Evolutionary conservation across 2,329 filamentous ascomycete genomes (phyloP).

Genomic region (Rhynchosporium secalis): DNA sequence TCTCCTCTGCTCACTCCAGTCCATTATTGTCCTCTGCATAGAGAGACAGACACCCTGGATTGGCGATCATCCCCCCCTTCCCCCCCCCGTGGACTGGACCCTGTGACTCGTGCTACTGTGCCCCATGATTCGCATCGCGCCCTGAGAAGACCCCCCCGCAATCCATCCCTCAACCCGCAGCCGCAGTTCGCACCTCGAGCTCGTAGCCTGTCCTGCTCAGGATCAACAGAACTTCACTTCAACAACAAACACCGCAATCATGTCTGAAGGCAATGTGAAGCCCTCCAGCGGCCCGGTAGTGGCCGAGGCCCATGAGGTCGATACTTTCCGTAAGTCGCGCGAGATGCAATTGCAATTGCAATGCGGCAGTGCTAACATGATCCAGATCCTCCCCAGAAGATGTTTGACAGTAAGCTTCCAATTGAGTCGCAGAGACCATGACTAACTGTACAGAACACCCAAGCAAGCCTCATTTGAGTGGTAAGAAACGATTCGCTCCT

Average conservation of each 20-base stretch:
- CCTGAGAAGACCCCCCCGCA: constrained; percentile 15
- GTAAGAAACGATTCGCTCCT: constrained; percentile 47
- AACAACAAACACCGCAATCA: constrained; percentile 35
- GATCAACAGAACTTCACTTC: constrained; percentile 6
- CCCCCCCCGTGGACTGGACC: neutral
- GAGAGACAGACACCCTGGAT: neutral
- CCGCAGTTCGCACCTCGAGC: constrained; percentile 10
- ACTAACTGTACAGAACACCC: constrained; percentile 59
- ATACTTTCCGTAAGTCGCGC: constrained; percentile 63
- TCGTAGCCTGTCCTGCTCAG: neutral
- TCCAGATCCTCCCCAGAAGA: constrained; percentile 63
- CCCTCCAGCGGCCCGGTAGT: constrained; percentile 59
- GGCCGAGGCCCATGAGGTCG: constrained; percentile 72
- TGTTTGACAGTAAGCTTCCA: constrained; percentile 62
- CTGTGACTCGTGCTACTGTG: constrained; percentile 9
- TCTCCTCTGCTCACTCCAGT: neutral
- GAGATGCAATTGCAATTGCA: neutral
- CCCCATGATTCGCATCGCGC: neutral
- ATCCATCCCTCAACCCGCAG: neutral
- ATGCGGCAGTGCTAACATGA: constrained; percentile 26
- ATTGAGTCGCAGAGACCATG: constrained; percentile 7
- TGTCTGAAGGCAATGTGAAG: constrained; percentile 46
- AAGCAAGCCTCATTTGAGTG: constrained; percentile 65
- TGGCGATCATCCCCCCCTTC: constrained; percentile 4
- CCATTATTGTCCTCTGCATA: neutral